Evolutionary conservation across 768 basidiomycete species (phyloP).

Genomic region (Naematelia aurantialba): DNA sequence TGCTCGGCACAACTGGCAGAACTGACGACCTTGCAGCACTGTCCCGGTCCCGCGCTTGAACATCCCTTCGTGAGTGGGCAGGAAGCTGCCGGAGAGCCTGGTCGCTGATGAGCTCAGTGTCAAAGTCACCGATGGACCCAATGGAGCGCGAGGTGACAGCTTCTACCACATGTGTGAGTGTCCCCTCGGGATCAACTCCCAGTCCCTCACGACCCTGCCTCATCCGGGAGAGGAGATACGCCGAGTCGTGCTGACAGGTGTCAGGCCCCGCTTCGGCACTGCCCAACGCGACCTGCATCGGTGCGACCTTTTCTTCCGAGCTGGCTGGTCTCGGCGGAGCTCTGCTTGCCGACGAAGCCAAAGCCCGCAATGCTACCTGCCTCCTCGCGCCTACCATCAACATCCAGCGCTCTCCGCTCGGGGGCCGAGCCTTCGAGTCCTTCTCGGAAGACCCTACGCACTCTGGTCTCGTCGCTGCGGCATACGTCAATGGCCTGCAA

Average conservation of each 20-base stretch:
- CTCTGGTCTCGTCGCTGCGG: slow-evolving; percentile 61
- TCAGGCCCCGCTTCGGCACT: slow-evolving; percentile 60
- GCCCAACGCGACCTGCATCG: slow-evolving; percentile 68
- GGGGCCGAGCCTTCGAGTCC: slow-evolving; percentile 59
- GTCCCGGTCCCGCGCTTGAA: slow-evolving; percentile 56
- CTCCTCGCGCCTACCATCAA: slow-evolving; percentile 72
- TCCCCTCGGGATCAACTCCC: slow-evolving; percentile 49
- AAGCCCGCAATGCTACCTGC: slow-evolving; percentile 60
- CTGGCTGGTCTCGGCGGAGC: slow-evolving; percentile 58
- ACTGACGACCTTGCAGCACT: slow-evolving; percentile 50
- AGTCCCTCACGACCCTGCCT: slow-evolving; percentile 42
- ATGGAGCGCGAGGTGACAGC: slow-evolving; percentile 62
- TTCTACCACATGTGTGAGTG: slow-evolving; percentile 46
- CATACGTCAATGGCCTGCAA: slow-evolving; percentile 69
- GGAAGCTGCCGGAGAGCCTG: slow-evolving; percentile 63
- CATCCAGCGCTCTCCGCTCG: slow-evolving; percentile 58
- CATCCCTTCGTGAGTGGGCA: slow-evolving; percentile 54
- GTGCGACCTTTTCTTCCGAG: slow-evolving; percentile 65
- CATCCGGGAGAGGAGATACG: not conserved
- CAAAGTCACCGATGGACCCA: slow-evolving; percentile 70
- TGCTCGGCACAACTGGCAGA: slow-evolving; percentile 59
- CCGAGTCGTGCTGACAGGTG: slow-evolving; percentile 7
- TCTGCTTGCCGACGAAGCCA: slow-evolving; percentile 65
- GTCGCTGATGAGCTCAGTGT: slow-evolving; percentile 56
- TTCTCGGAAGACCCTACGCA: slow-evolving; percentile 70